phyloP scores from a whole-genome alignment of 305 asterid species.

The Fraxinus angustifolia region DNA sequence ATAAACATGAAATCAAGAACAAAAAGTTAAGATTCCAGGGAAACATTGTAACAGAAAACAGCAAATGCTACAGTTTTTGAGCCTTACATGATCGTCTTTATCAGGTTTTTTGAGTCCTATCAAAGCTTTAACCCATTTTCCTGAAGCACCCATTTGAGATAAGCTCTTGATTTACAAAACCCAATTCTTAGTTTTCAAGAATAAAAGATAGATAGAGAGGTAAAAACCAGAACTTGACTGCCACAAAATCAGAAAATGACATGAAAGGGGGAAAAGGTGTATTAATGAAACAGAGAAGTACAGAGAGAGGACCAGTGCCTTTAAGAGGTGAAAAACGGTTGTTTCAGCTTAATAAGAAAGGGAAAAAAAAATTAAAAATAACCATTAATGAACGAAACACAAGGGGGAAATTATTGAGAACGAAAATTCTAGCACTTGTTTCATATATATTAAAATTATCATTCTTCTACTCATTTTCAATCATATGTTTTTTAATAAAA shows the following conservation, averaged over 20 bases:
- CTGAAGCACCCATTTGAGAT: constrained; percentile 71
- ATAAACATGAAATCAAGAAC: neutral
- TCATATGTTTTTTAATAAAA: too few species aligned
- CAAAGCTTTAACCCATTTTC: constrained; percentile 82
- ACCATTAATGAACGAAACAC: constrained; percentile 3
- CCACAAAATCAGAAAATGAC: neutral
- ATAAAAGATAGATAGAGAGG: constrained; percentile 3
- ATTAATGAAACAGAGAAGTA: constrained; percentile 26
- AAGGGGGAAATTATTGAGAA: neutral
- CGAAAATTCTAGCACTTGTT: too few species aligned
- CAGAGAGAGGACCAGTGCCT: constrained; percentile 29
- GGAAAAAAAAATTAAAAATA: constrained; percentile 13
- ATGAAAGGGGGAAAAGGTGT: neutral
- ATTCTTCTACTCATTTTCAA: too few species aligned
- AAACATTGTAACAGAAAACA: neutral
- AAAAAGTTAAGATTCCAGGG: constrained; percentile 16
- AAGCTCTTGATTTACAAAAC: constrained; percentile 19
- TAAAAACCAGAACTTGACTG: constrained; percentile 10
- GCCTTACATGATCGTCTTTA: constrained; percentile 71
- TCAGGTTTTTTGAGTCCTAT: constrained; percentile 74
- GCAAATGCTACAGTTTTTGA: neutral
- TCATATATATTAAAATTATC: too few species aligned
- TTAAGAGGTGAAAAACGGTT: constrained; percentile 32
- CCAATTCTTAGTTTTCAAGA: neutral
- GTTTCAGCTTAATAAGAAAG: constrained; percentile 22